Evolutionary conservation across 1,284 basidiomycete genomes (phyloP), one percentile per base, ranked within the genome.

Genomic region (Trametes pubescens): DNA sequence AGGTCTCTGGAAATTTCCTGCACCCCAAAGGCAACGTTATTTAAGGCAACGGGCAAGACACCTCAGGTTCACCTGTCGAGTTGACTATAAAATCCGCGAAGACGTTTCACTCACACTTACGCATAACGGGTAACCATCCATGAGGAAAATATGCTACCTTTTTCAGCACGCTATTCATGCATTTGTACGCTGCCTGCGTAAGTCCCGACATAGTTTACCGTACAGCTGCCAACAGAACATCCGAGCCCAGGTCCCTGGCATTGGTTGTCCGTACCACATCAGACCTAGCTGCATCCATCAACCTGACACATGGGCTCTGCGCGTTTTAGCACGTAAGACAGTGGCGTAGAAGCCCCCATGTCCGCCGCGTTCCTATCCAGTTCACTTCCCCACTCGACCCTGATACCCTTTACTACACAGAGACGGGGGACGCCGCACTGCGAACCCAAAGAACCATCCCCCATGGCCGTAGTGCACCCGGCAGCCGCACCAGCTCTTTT

Each of bases 371-470:
- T 51, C 38, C 35, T 13, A 8, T 40, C 35, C 43, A 16, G 24
- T 54, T 55, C 40, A 16, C 29, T 29, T 24, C 40, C 1, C 16
- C 29, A 24, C 16, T 34, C 37, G 59, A 54, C 59, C 59, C 51
- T 60, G 59, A 54, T 34, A 21, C 26, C 16, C 44, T 32, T 54
- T 35, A 59, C 58, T 34, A 43, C 49, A 35, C 43, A 14, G 10
- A 29, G 34, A 21, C 18, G 5, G 54, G 54, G n/a, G 24, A 14
- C 21, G 38, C 37, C 21, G 38, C 46, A 32, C 52, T 51, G 18
- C 24, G 26, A 48, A 37, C 52, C 26, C 29, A 35, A 22, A 3
- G 18, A n/a, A 4, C 16, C 29, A 18, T 40, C 58, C 44, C 38
- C 22, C 21, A 16, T 40, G 3, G 35, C 35, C 44, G 21, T 22